Base-by-base conservation (phyloP, 805 yeast species). In the Kazachstania martiniae region DNA sequence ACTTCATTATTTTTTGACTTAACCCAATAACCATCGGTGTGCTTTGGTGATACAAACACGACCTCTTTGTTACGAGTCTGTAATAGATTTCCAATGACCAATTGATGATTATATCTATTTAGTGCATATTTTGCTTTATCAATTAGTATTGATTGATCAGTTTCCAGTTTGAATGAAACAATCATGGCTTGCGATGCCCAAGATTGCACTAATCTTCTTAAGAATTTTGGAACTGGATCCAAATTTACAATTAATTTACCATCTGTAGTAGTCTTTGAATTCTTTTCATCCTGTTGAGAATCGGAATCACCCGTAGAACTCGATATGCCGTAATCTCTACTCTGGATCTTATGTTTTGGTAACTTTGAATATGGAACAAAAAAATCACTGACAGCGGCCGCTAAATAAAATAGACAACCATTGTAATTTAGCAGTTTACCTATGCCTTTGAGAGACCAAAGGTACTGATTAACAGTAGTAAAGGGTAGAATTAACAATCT, bases 181-280 rank as follows among this genome's bases (percentile, higher is more conserved):
- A 91, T 84, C 94, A 86, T 82, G 1, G 96, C 93, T 9, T 77
- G 72, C 2, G 93, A 94, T 0, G 95, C 95, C 98, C 98, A 91
- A 8, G 76, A 70, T 42, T 84, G 93, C 2, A 87, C 96, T 39
- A 91, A 62, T 35, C 95, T 66, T 41, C 84, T 72, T 47, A 91
- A 67, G 46, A 91, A 89, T 51, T 91, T 91, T 13, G 98, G 98
- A 3, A 91, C 98, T 4, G 95, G 97, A 52, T 89, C 96, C 42
- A 91, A 62, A 44, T 86, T 81, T 8, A 91, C 83, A 7, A 79
- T 72, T 28, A 91, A 62, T 49, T 82, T 84, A 3, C 94, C 93
- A 6, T 63, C 63, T 3, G 46, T 38, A 1, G 58, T 49, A 1
- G 53, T 49, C 8, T 39, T 36, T 4, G 52, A 33, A 16, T 27